These are phyloP conservation scores for Kodamaea restingae DNA, from an alignment of 805 yeast species.

Conservation along the genomic window DNA sequence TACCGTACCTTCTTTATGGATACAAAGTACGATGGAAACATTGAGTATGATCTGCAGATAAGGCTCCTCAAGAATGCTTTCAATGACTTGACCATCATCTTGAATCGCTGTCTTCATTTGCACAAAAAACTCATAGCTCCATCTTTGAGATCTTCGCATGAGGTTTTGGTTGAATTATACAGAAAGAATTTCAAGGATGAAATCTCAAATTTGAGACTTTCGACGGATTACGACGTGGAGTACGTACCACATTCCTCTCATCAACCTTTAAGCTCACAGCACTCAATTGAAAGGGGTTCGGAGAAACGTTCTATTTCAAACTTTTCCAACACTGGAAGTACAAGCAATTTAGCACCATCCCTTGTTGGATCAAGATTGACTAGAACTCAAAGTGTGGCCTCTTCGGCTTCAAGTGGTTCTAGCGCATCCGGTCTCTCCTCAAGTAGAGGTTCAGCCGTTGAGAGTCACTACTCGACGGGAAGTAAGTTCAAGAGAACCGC, in stretches of 20 bases:
- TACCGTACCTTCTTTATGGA: slow-evolving; percentile 64
- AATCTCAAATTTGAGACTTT: slow-evolving; percentile 41
- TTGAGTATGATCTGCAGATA: slow-evolving; percentile 26
- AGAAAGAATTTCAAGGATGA: slow-evolving; percentile 66
- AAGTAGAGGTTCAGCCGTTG: slow-evolving; percentile 14
- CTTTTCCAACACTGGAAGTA: slow-evolving; percentile 11
- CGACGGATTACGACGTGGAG: slow-evolving; percentile 29
- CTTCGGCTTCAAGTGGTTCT: slow-evolving; percentile 24
- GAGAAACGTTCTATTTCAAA: slow-evolving; percentile 22
- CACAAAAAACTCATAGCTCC: slow-evolving; percentile 64
- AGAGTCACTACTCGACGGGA: slow-evolving; percentile 7
- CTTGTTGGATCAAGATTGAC: slow-evolving; percentile 20
- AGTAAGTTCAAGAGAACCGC: slow-evolving; percentile 30
- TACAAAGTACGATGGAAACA: slow-evolving; percentile 29
- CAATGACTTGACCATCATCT: slow-evolving; percentile 61
- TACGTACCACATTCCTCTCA: slow-evolving; percentile 19
- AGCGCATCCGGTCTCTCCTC: slow-evolving; percentile 27
- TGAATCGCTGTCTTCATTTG: slow-evolving; percentile 61
- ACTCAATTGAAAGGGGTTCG: slow-evolving; percentile 6
- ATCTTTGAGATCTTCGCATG: slow-evolving; percentile 58
- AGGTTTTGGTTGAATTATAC: slow-evolving; percentile 59
- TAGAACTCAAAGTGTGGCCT: slow-evolving; percentile 18
- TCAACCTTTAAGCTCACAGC: slow-evolving; percentile 9
- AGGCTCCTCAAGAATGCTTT: slow-evolving; percentile 49
- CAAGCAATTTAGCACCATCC: slow-evolving; percentile 11